Percentiles rank a stretch among this genome's conserved stretches.
These are phyloP conservation scores for Orbilia javanica DNA, from an alignment of 2,329 filamentous ascomycete species.

Conservation along the genomic window DNA sequence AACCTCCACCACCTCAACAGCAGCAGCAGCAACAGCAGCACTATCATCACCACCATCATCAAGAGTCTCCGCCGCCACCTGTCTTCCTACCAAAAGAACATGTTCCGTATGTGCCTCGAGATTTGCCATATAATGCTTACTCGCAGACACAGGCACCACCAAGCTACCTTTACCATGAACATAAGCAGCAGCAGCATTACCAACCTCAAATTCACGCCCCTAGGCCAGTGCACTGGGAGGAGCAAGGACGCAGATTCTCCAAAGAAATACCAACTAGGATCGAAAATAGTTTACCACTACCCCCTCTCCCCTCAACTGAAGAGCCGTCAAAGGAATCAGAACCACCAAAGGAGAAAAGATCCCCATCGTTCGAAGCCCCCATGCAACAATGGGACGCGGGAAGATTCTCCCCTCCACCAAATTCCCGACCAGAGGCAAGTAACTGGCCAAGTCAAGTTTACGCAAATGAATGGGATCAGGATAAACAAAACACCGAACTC, in stretches of 20 bases:
- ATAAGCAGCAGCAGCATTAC: constrained; percentile 47
- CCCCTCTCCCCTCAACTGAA: constrained; percentile 41
- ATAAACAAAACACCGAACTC: constrained; percentile 80
- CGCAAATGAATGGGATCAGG: constrained; percentile 68
- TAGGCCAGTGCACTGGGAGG: constrained; percentile 32
- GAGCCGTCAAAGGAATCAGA: neutral
- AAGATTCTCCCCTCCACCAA: constrained; percentile 70
- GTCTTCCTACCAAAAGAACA: constrained; percentile 49
- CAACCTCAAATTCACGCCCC: constrained; percentile 33
- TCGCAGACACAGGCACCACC: constrained; percentile 62
- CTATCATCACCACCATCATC: constrained; percentile 38
- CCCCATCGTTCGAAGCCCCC: constrained; percentile 63
- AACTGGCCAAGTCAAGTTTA: constrained; percentile 85
- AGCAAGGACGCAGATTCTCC: constrained; percentile 53
- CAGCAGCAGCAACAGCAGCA: constrained; percentile 12
- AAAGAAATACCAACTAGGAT: constrained; percentile 57
- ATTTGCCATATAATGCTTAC: constrained; percentile 56
- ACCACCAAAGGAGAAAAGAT: constrained; percentile 15
- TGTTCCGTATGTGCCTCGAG: constrained; percentile 53
- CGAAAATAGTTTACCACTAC: constrained; percentile 58
- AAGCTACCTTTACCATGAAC: constrained; percentile 60
- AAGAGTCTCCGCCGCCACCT: constrained; percentile 19
- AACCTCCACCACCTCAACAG: constrained; percentile 30
- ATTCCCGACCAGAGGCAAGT: constrained; percentile 84
- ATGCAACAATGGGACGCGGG: constrained; percentile 67